Percentiles rank a stretch among this genome's conserved stretches.
Conservation (phyloP, 1,139 yeast genomes). For the Debaryomyces robertsiae region DNA sequence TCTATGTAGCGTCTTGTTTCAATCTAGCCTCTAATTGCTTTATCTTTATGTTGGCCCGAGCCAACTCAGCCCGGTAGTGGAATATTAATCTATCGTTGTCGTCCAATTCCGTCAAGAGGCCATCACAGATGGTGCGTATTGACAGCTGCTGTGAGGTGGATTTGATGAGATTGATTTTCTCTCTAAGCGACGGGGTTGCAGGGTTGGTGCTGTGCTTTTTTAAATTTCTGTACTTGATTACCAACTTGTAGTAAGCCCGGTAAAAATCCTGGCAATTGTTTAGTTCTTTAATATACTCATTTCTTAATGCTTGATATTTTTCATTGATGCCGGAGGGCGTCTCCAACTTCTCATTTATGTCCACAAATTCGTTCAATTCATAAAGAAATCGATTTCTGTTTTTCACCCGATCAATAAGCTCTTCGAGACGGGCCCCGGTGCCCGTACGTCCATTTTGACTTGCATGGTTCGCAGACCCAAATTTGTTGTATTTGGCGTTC, state of each 20-base stretch:
- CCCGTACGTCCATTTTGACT: neutral
- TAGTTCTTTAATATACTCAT: slow-evolving; percentile 36
- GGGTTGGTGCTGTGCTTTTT: slow-evolving; percentile 22
- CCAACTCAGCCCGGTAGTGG: slow-evolving; percentile 16
- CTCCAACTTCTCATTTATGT: slow-evolving; percentile 19
- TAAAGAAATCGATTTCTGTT: slow-evolving; percentile 26
- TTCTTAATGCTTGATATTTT: slow-evolving; percentile 33
- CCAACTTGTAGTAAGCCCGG: slow-evolving; percentile 42
- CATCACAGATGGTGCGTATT: slow-evolving; percentile 26
- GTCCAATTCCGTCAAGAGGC: slow-evolving; percentile 25
- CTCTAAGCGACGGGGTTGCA: slow-evolving; percentile 18
- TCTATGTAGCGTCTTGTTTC: slow-evolving; percentile 1
- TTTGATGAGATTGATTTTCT: slow-evolving; percentile 27
- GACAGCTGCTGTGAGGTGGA: slow-evolving; percentile 26
- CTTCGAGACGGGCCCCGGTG: slow-evolving; percentile 1
- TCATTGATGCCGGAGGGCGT: slow-evolving; percentile 13
- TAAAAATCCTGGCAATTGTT: slow-evolving; percentile 33
- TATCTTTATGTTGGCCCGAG: slow-evolving; percentile 18
- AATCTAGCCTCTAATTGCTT: slow-evolving; percentile 16
- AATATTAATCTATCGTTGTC: slow-evolving; percentile 15
- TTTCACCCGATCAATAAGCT: neutral
- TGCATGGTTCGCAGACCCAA: neutral
- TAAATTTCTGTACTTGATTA: slow-evolving; percentile 42
- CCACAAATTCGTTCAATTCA: slow-evolving; percentile 26
- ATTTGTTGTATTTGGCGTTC: slow-evolving; percentile 7